These are phyloP conservation scores for Paradendryphiella salina DNA, from an alignment of 2,329 filamentous ascomycete species.

Conservation along the genomic window DNA sequence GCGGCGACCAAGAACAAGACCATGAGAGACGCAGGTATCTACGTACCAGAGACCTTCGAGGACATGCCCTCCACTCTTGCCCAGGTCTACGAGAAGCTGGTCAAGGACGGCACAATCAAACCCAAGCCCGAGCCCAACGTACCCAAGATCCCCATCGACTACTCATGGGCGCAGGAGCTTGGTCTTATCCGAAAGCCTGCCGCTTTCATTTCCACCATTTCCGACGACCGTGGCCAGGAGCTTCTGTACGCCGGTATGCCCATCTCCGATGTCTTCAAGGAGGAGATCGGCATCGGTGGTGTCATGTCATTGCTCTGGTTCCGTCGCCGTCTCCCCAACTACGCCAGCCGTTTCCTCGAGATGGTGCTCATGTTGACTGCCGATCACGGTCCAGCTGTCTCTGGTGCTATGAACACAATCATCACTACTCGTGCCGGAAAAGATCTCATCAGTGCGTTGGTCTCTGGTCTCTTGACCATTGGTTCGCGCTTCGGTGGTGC, in stretches of 20 bases:
- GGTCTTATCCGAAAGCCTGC: conserved; percentile 99
- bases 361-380: conserved; percentile 99
- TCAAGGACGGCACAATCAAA: conserved; percentile 81
- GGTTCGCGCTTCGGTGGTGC: conserved; percentile 98
- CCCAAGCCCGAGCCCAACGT: conserved; percentile 87
- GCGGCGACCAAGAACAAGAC: conserved; percentile 94
- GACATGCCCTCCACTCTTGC: conserved; percentile 80
- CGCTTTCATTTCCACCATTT: conserved; percentile 99
- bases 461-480: conserved; percentile 96
- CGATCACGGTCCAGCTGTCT: conserved; percentile 97
- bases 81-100: conserved; percentile 83
- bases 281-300: conserved; percentile 98
- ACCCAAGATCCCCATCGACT: conserved; percentile 99
- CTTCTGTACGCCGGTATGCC: conserved; percentile 98
- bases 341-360: conserved; percentile 98
- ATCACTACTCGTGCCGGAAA: conserved; percentile 99
- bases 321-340: conserved; percentile 92
- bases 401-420: conserved; percentile 99
- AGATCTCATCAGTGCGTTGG: conserved; percentile 93
- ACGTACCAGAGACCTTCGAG: conserved; percentile 95
- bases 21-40: conserved; percentile 93
- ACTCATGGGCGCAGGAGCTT: conserved; percentile 99
- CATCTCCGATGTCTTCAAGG: conserved; percentile 99
- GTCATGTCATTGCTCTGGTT: conserved; percentile 99
- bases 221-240: conserved; percentile 99